Evolutionary conservation across 2,329 filamentous ascomycete genomes (phyloP).

Genomic region (Chaetomiaceae sp.): DNA sequence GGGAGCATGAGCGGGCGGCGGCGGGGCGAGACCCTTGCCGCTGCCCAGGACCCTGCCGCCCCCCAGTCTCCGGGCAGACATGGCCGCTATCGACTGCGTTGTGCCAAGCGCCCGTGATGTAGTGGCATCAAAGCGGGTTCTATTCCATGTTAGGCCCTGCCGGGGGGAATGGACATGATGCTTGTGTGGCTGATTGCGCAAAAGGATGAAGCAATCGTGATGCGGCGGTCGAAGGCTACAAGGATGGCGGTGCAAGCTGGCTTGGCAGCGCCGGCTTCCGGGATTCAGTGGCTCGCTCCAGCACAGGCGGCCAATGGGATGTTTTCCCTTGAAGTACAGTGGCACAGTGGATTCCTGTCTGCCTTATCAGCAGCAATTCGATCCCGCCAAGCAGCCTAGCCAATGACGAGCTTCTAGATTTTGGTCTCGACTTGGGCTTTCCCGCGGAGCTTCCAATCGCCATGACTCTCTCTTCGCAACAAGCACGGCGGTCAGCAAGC

Average conservation of each 20-base stretch:
- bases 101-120: not conserved
- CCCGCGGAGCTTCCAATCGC: conserved; percentile 1
- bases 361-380: conserved; percentile 5
- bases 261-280: conserved; percentile 1
- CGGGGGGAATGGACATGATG: conserved; percentile 3
- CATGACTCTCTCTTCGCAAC: conserved; percentile 4
- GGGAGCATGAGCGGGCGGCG: conserved; percentile 29
- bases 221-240: not conserved
- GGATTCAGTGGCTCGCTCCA: not conserved
- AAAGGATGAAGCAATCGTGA: not conserved
- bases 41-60: conserved; percentile 88
- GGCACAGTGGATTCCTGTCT: not conserved
- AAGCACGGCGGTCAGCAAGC: not conserved
- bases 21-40: conserved; percentile 74
- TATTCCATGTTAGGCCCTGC: not conserved
- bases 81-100: conserved; percentile 39
- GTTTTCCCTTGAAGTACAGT: not conserved
- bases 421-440: not conserved
- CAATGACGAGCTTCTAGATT: conserved; percentile 8
- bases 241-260: conserved; percentile 1
- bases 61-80: conserved; percentile 84
- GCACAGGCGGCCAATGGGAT: not conserved
- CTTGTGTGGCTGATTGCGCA: too few relatives aligned
- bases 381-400: not conserved
- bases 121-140: not conserved